A percentile compares a stretch with the other conserved stretches of the same genome.
These are phyloP conservation scores for Microdochium nivale DNA, from an alignment of 2,329 filamentous ascomycete species.

Conservation along the genomic window DNA sequence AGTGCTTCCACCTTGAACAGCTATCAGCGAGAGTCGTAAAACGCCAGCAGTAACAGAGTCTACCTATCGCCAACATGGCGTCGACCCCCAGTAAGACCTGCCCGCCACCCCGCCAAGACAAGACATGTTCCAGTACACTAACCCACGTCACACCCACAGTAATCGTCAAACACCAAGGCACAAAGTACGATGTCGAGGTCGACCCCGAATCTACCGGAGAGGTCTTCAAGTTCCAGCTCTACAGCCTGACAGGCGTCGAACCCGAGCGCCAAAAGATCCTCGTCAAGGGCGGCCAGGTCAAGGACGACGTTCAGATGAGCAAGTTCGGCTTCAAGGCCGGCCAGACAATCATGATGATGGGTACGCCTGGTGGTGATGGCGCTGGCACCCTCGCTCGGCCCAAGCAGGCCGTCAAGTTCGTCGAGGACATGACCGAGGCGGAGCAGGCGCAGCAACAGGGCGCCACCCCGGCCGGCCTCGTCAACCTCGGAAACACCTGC, in stretches of 20 bases:
- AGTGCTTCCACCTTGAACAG: neutral
- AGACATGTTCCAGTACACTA: neutral
- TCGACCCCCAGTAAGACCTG: slow-evolving; percentile 42
- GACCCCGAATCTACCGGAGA: slow-evolving; percentile 79
- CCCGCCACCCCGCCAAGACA: neutral
- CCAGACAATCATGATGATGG: slow-evolving; percentile 93
- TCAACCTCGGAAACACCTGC: slow-evolving; percentile 95
- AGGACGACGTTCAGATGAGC: slow-evolving; percentile 84
- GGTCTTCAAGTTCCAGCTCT: slow-evolving; percentile 92
- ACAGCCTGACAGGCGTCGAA: slow-evolving; percentile 90
- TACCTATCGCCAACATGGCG: slow-evolving; percentile 33
- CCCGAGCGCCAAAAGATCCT: slow-evolving; percentile 94
- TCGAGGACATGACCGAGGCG: slow-evolving; percentile 96
- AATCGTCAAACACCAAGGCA: slow-evolving; percentile 89
- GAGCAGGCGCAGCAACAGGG: slow-evolving; percentile 77
- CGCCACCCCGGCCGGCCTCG: slow-evolving; percentile 77
- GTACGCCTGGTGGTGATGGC: slow-evolving; percentile 65
- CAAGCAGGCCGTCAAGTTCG: slow-evolving; percentile 74
- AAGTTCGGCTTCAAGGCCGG: slow-evolving; percentile 78
- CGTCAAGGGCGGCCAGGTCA: slow-evolving; percentile 88
- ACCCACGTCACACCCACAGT: slow-evolving; percentile 43
- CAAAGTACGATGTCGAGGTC: slow-evolving; percentile 89
- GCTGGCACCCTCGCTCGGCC: slow-evolving; percentile 56
- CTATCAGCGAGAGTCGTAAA: no score
- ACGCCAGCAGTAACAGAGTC: no score